Percentiles rank a stretch among this genome's conserved stretches.
These are phyloP conservation scores for Corynespora cassiicola DNA, from an alignment of 2,329 filamentous ascomycete genomes.

Conservation along the genomic window DNA sequence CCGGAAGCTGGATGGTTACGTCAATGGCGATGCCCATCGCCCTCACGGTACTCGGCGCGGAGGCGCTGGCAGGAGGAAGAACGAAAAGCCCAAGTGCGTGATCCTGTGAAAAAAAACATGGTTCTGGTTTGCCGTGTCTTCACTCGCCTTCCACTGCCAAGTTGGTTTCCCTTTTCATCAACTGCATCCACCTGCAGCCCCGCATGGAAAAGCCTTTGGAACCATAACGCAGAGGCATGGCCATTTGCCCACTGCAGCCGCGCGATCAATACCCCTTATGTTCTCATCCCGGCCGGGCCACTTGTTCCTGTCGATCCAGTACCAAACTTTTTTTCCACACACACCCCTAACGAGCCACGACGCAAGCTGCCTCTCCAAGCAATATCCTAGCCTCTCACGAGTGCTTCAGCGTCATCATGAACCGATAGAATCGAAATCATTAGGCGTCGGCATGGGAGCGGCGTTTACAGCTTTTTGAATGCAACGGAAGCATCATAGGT, in stretches of 20 bases:
- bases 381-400: slow-evolving; percentile 18
- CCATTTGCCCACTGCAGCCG: neutral
- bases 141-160: too few relatives aligned
- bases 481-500: slow-evolving; percentile 36
- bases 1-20: slow-evolving; percentile 12
- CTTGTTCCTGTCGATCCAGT: too few relatives aligned
- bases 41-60: slow-evolving; percentile 18
- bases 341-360: slow-evolving; percentile 37
- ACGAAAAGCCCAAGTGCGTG: slow-evolving; percentile 42
- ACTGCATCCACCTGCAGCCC: too few relatives aligned
- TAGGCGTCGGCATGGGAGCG: slow-evolving; percentile 44
- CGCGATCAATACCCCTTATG: neutral
- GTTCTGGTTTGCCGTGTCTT: too few relatives aligned
- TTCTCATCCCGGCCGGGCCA: neutral
- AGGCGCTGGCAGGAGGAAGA: slow-evolving; percentile 21
- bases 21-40: slow-evolving; percentile 4
- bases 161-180: too few relatives aligned
- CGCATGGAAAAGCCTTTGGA: neutral
- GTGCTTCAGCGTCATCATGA: slow-evolving; percentile 27
- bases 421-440: slow-evolving; percentile 38
- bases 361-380: slow-evolving; percentile 16
- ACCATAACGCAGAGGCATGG: slow-evolving; percentile 1
- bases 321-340: slow-evolving; percentile 12
- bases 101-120: too few relatives aligned
- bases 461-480: slow-evolving; percentile 33